These are phyloP conservation scores for Yamadazyma paraphyllophila DNA, from an alignment of 805 yeast genomes.

Conservation along the genomic window DNA sequence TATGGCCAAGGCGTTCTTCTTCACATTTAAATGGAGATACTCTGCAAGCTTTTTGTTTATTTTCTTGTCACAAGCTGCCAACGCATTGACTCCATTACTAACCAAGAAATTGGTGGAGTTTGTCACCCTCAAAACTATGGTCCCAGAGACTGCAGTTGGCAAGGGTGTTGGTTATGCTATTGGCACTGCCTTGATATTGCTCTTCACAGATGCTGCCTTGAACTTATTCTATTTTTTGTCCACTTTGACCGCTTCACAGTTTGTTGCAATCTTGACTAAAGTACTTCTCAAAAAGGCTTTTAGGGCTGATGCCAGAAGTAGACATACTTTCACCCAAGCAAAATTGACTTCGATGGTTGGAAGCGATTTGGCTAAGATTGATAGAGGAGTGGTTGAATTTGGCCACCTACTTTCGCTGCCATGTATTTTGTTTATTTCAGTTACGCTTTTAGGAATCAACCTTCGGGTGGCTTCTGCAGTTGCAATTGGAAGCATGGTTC, in stretches of 20 bases:
- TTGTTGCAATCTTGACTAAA: constrained; percentile 66
- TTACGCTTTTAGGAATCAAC: constrained; percentile 60
- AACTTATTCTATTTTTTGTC: constrained; percentile 64
- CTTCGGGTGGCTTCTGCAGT: constrained; percentile 70
- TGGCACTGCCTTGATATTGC: constrained; percentile 29
- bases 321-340: constrained; percentile 60
- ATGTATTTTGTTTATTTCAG: constrained; percentile 55
- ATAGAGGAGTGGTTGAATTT: constrained; percentile 63
- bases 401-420: constrained; percentile 65
- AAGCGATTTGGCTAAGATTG: constrained; percentile 77
- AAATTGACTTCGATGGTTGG: constrained; percentile 73
- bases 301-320: constrained; percentile 53
- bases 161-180: constrained; percentile 40
- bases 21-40: constrained; percentile 5
- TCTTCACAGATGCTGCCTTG: constrained; percentile 21
- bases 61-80: constrained; percentile 21
- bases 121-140: constrained; percentile 27
- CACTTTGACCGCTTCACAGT: constrained; percentile 63
- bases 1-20: neutral
- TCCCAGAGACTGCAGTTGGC: constrained; percentile 20
- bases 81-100: constrained; percentile 32
- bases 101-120: constrained; percentile 32
- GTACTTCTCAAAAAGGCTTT: constrained; percentile 68
- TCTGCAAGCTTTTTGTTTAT: neutral
- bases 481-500: constrained; percentile 57